Percentiles rank a stretch among this genome's conserved stretches.
Conservation (phyloP, 257 asterid species). For the Paraleonurus japonicus region DNA sequence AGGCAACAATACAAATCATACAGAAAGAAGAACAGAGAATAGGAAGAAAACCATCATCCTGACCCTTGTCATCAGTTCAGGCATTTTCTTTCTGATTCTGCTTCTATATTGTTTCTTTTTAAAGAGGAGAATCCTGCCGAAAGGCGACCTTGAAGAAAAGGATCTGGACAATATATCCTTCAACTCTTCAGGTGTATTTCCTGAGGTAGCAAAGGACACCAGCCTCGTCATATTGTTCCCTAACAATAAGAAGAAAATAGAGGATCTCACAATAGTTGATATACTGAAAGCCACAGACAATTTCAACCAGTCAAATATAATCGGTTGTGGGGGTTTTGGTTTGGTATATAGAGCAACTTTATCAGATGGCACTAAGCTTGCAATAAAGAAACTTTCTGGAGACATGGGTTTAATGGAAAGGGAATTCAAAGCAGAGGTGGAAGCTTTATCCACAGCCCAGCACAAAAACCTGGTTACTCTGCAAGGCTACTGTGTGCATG, state of each 20-base stretch:
- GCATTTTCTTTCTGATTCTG: slow-evolving; percentile 55
- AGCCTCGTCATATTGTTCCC: slow-evolving; percentile 79
- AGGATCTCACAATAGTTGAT: slow-evolving; percentile 72
- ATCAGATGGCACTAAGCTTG: slow-evolving; percentile 65
- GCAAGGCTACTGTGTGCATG: slow-evolving; percentile 90
- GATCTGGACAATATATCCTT: slow-evolving; percentile 54
- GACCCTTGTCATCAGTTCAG: slow-evolving; percentile 63
- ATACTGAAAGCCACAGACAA: slow-evolving; percentile 81
- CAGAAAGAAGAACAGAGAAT: slow-evolving; percentile 37
- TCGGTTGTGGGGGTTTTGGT: slow-evolving; percentile 98
- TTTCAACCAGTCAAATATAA: slow-evolving; percentile 82
- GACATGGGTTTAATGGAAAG: slow-evolving; percentile 96
- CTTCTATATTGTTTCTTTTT: slow-evolving; percentile 62
- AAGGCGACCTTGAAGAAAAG: slow-evolving; percentile 47
- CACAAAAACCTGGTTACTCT: slow-evolving; percentile 85
- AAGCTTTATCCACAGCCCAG: slow-evolving; percentile 87
- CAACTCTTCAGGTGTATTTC: slow-evolving; percentile 72
- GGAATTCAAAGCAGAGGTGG: slow-evolving; percentile 96
- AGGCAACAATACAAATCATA: slow-evolving; percentile 18
- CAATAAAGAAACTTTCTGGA: slow-evolving; percentile 92
- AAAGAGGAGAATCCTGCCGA: slow-evolving; percentile 62
- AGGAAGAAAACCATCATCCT: slow-evolving; percentile 67
- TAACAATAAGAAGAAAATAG: slow-evolving; percentile 47
- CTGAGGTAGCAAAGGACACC: slow-evolving; percentile 57
- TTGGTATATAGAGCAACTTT: slow-evolving; percentile 86